Percentiles rank a stretch among this genome's conserved stretches.
Evolutionary conservation across 306 rosid species (phyloP).

Genomic region (Quercus mongolica): DNA sequence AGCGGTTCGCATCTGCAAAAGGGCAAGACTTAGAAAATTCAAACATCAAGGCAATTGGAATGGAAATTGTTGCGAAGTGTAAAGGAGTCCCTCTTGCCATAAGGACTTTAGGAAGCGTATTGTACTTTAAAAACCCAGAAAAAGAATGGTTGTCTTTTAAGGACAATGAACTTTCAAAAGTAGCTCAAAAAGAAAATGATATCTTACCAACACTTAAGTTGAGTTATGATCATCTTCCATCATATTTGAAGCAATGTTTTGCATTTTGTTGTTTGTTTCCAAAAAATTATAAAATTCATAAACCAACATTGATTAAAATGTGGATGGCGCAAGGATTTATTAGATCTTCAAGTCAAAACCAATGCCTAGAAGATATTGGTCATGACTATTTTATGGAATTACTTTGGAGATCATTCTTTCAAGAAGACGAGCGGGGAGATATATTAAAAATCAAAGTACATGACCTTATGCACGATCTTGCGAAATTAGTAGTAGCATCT

Average conservation of each 20-base stretch:
- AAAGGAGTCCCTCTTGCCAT: slow-evolving; percentile 18
- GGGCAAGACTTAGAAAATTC: neutral
- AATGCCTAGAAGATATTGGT: slow-evolving; percentile 6
- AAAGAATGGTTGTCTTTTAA: slow-evolving; percentile 1
- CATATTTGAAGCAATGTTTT: neutral
- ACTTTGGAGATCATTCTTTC: slow-evolving; percentile 1
- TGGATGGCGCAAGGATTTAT: slow-evolving; percentile 22
- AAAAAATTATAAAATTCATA: neutral
- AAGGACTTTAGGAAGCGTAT: slow-evolving; percentile 7
- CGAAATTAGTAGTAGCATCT: neutral
- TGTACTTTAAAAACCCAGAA: neutral
- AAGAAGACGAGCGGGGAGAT: neutral
- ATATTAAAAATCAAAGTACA: neutral
- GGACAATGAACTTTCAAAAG: neutral
- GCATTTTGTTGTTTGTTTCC: slow-evolving; percentile 13
- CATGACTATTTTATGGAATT: neutral
- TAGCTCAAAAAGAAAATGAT: neutral
- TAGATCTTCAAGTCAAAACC: neutral
- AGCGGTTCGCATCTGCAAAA: slow-evolving; percentile 3
- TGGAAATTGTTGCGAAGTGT: neutral
- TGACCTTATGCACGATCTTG: neutral
- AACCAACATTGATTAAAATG: neutral
- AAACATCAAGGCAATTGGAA: neutral
- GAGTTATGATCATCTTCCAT: neutral
- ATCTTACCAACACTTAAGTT: neutral